phyloP scores from a whole-genome alignment of 495 filamentous ascomycete genomes.

The Xylaria grammica region DNA sequence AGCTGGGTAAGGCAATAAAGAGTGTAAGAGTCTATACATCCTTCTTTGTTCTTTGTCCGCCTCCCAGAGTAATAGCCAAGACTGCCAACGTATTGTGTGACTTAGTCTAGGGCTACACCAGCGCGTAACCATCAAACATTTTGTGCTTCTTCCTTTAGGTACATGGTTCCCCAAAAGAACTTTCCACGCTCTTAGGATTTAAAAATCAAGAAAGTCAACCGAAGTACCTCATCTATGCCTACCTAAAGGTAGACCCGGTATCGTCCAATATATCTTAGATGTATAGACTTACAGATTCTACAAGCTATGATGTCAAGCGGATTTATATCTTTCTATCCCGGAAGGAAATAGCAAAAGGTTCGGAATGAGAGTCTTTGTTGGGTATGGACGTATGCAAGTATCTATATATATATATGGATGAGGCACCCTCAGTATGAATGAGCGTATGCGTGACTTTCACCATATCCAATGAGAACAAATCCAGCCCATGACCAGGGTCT shows the following conservation, averaged over 20 bases:
- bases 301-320: too few species aligned
- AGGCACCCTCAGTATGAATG: not conserved
- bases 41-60: not conserved
- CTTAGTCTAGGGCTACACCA: not conserved
- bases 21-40: not conserved
- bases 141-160: not conserved
- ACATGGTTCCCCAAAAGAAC: too few species aligned
- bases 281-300: too few species aligned
- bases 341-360: too few species aligned
- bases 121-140: not conserved
- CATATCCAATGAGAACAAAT: slow-evolving; percentile 17
- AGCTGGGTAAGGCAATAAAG: not conserved
- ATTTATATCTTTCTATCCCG: too few species aligned
- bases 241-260: too few species aligned
- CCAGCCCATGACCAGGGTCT: slow-evolving; percentile 18
- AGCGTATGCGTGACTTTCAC: slow-evolving; percentile 9
- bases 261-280: too few species aligned
- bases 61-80: not conserved
- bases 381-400: too few species aligned
- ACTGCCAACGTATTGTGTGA: slow-evolving; percentile 5
- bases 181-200: too few species aligned
- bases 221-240: too few species aligned
- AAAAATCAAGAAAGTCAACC: too few species aligned
- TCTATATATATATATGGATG: not conserved
- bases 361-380: too few species aligned